Evolutionary conservation across 2,329 filamentous ascomycete species (phyloP), one percentile per base, ranked within the genome.

Genomic region (Zasmidium angulare): DNA sequence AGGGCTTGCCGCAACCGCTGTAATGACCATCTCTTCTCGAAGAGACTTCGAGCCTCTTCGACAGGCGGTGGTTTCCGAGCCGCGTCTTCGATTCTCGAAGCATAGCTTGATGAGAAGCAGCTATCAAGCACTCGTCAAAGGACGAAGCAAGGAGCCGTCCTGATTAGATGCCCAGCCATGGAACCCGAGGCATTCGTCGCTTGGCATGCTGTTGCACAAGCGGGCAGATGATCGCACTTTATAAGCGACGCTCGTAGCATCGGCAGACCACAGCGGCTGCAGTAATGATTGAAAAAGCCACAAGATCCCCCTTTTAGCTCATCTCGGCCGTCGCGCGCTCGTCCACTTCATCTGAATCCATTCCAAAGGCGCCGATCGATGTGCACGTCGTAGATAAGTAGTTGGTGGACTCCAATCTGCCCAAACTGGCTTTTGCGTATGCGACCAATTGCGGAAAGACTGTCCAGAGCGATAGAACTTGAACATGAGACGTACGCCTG

Each of bases 281-380:
- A 43, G 26, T 43, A 19, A 43, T 7, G n/a, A 4, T 14, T 43
- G n/a, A 17, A 43, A 43, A 43, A 17, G n/a, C n/a, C n/a, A n/a
- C 36, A 7, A 43, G 7, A 43, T 17, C n/a, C 11, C 36, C 36
- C 36, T 17, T 43, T 17, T 17, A 19, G 11, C 23, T 51, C 49
- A 51, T 51, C 49, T 51, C 23, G 49, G 49, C 49, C 49, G 23
- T 17, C 36, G 36, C 14, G 51, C 56, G 26, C 24, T 36, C 12
- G 49, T 51, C 61, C 53, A 61, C 29, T 57, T 61, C 61, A 63
- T 61, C 40, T 63, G 58, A 24, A 63, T 61, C 61, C 61, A 63
- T 36, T 63, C 61, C 9, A 53, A 59, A 20, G 57, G 20, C 22
- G 46, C 56, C 4, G 60, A 56, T 22, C 57, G 50, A 31, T 50